Percentiles rank a stretch among this genome's conserved stretches.
Evolutionary conservation across 2,329 filamentous ascomycete genomes (phyloP).

Genomic region (Pezizomycotina sp.): DNA sequence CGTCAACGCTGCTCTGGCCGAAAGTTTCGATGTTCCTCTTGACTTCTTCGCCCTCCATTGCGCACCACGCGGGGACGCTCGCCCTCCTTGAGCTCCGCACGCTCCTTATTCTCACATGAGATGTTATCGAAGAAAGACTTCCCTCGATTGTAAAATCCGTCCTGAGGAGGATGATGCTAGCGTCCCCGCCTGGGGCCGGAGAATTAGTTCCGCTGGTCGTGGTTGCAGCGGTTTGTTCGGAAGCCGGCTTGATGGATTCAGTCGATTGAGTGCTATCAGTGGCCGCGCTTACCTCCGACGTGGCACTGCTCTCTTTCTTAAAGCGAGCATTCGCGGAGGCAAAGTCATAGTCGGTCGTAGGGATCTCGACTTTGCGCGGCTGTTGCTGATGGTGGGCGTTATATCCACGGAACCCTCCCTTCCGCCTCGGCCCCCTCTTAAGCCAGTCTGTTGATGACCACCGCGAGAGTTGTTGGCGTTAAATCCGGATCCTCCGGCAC

Average conservation of each 20-base stretch:
- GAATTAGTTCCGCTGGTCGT: constrained; percentile 26
- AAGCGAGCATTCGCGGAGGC: constrained; percentile 72
- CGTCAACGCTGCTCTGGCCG: constrained; percentile 87
- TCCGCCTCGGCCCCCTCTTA: constrained; percentile 28
- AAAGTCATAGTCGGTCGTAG: constrained; percentile 84
- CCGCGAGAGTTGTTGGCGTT: constrained; percentile 3
- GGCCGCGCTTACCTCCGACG: constrained; percentile 30
- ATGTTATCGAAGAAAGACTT: constrained; percentile 97
- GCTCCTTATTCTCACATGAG: constrained; percentile 79
- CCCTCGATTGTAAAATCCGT: constrained; percentile 57
- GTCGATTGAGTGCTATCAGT: constrained; percentile 28
- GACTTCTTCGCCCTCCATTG: constrained; percentile 86
- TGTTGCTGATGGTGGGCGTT: too few species aligned
- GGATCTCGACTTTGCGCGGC: constrained; percentile 65
- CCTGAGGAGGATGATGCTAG: constrained; percentile 14
- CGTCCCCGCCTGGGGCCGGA: constrained; percentile 31
- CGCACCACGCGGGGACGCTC: constrained; percentile 53
- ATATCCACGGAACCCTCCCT: constrained; percentile 27
- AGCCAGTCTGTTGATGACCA: constrained; percentile 6
- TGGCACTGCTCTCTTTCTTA: constrained; percentile 44
- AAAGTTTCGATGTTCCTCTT: constrained; percentile 96
- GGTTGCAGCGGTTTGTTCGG: constrained; percentile 11
- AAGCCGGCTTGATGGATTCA: constrained; percentile 11
- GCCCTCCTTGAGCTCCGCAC: constrained; percentile 50
- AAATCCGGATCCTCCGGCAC: background rate